Evolutionary conservation across 805 yeast genomes (phyloP), one percentile per base, ranked within the genome.

Genomic region (Wickerhamiella kazuoi): DNA sequence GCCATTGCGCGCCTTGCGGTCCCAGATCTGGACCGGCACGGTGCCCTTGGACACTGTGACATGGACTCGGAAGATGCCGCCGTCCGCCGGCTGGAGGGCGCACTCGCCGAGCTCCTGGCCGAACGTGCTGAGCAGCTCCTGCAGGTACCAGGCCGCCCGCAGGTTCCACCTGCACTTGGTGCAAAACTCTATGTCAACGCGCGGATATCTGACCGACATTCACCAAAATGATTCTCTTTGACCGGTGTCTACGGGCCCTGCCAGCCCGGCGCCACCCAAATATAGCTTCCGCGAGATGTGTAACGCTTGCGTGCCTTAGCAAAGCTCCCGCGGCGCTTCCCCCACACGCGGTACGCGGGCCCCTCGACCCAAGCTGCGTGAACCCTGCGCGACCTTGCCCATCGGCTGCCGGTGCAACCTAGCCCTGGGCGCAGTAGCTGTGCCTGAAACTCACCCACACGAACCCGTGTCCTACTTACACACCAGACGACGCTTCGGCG

Each of bases 111-210:
- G 50, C 18, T 63, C 61, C 3, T 58, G 55, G 3, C 74, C 76
- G 55, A 82, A 84, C 0, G 95, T 84, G 50, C 79, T 82, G n/a
- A 83, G 59, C 1, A 84, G 61, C 56, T 83, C 95, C 53, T 80
- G 94, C 24, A 74, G 62, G 48, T 81, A 81, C 94, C 94, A 84
- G 0, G 81, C 68, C 2, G 94, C 93, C 11, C 95, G 62, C 35
- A 81, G 68, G 49, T 79, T 79, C 95, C 95, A 83, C 50, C 79
- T 78, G 63, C 95, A 83, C 52, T 69, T 72, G 30, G 79, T 77
- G 53, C 95, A 83, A 58, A 76, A 83, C 47, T 71, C 67, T 32
- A 83, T 81, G 3, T 72, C 60, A 2, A 83, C 69, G 34, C 73
- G 62, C 2, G 93, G 90, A 42, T 65, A 73, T 23, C 17, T 5